Evolutionary conservation across 176 grass and related monocot species (phyloP), one percentile per base, ranked within the genome.

Genomic region (Olyra latifolia): DNA sequence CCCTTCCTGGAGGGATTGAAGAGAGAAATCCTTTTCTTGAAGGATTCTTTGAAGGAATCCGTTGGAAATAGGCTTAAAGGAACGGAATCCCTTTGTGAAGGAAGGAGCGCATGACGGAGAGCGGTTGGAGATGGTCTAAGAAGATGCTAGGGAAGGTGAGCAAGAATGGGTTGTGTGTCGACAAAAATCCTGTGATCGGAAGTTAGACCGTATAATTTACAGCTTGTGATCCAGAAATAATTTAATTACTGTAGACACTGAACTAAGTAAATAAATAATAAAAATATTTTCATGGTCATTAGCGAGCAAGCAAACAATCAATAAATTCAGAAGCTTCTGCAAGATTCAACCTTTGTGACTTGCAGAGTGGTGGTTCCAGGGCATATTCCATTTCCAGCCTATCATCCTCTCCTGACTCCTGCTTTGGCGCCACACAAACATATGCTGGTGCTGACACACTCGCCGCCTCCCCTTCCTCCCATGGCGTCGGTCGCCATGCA

Each of bases 351-450:
- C 6, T 10, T 10, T 22, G 52, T 22, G 20, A 17, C 20, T 22
- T 22, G 20, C 22, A 23, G 22, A 14, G 68, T 62, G 28, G 5
- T 1, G 48, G 29, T 24, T 39, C 15, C 47, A 54, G 10, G 41
- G 72, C 23, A 71, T 85, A 85, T 65, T 62, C 66, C 42, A 20
- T 46, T 44, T 12, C 0, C 12, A 43, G 3, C 40, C 1, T 70
- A 69, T 56, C 84, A 86, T 86, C 76, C 38, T 45, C 76, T n/a
- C 53, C 25, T 27, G 7, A 19, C 19, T 69, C 17, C 8, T 61
- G 22, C 74, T 76, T 84, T 89, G 82, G 76, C 76, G 76, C 87
- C 62, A 80, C 80, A 80, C 75, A 75, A 73, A 75, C 72, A 6
- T 47, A 59, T 29, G 28, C 61, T 10, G 64, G 4, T 32, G 14